These are phyloP conservation scores for Auricularia heimuer DNA, from an alignment of 768 basidiomycete species.

Conservation along the genomic window DNA sequence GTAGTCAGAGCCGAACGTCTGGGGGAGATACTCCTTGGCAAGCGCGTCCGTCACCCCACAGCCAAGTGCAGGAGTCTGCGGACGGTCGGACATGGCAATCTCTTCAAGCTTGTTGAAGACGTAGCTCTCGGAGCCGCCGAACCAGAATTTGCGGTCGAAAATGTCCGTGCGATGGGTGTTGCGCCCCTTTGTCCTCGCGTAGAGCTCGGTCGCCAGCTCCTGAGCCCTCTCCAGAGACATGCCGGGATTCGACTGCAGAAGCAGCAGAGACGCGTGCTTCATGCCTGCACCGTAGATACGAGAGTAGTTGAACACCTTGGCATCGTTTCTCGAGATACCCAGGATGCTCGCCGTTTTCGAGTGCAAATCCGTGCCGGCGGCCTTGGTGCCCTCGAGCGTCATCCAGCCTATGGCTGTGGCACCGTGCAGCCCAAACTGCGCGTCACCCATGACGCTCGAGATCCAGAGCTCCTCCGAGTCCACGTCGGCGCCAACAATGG, in stretches of 20 bases:
- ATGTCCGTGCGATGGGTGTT: constrained; percentile 68
- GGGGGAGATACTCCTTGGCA: constrained; percentile 79
- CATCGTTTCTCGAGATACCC: constrained; percentile 86
- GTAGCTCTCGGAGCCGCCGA: constrained; percentile 90
- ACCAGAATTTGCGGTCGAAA: constrained; percentile 86
- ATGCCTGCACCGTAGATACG: constrained; percentile 98
- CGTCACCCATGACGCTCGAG: constrained; percentile 96
- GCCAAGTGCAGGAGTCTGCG: constrained; percentile 86
- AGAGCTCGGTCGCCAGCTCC: constrained; percentile 72
- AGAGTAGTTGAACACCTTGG: constrained; percentile 98
- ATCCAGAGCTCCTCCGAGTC: constrained; percentile 99
- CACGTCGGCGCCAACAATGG: constrained; percentile 95
- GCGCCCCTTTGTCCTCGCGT: constrained; percentile 87
- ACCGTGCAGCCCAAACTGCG: constrained; percentile 93
- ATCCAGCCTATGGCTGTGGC: constrained; percentile 98
- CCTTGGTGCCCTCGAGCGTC: constrained; percentile 96
- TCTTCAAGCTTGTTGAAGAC: constrained; percentile 97
- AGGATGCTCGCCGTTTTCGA: constrained; percentile 93
- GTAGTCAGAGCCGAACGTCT: constrained; percentile 74
- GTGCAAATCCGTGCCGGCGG: constrained; percentile 88
- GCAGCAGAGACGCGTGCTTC: constrained; percentile 80
- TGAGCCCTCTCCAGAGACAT: constrained; percentile 75
- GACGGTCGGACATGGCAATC: constrained; percentile 78
- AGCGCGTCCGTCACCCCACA: constrained; percentile 91
- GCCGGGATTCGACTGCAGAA: constrained; percentile 73